Percentiles rank a stretch among this genome's conserved stretches.
These are phyloP conservation scores for Fusarium domesticum DNA, from an alignment of 2,329 filamentous ascomycete genomes.

Conservation along the genomic window DNA sequence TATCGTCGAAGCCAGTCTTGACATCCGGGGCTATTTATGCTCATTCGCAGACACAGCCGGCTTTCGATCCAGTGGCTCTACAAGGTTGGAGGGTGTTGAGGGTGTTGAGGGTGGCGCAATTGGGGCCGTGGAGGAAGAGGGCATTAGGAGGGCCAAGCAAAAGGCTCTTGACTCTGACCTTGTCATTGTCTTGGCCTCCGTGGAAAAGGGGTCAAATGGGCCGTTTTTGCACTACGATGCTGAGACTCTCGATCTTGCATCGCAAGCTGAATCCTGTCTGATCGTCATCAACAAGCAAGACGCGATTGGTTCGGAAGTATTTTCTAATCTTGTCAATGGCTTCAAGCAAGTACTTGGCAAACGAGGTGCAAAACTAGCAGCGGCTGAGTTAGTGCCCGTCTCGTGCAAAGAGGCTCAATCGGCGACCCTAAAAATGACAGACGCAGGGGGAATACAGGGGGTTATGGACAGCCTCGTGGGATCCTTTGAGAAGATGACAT, in stretches of 20 bases:
- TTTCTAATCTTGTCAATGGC: constrained; percentile 38
- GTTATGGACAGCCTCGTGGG: constrained; percentile 66
- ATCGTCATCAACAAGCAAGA: constrained; percentile 65
- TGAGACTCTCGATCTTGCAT: constrained; percentile 55
- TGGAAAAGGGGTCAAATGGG: constrained; percentile 52
- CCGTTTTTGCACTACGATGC: constrained; percentile 50
- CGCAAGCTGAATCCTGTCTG: constrained; percentile 46
- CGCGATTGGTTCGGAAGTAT: constrained; percentile 35
- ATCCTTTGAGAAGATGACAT: constrained; percentile 69
- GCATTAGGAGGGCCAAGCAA: constrained; percentile 80
- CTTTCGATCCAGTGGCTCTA: constrained; percentile 54
- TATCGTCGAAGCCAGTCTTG: constrained; percentile 86
- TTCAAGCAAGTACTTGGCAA: constrained; percentile 35
- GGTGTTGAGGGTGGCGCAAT: constrained; percentile 41
- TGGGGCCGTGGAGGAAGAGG: constrained; percentile 79
- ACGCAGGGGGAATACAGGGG: constrained; percentile 63
- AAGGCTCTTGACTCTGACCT: constrained; percentile 82
- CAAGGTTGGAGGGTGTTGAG: constrained; percentile 1
- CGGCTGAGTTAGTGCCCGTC: constrained; percentile 48
- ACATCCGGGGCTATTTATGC: constrained; percentile 85
- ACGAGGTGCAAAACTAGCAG: constrained; percentile 25
- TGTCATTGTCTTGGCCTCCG: constrained; percentile 73
- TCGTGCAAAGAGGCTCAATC: constrained; percentile 65
- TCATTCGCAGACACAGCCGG: constrained; percentile 96
- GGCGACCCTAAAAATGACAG: constrained; percentile 28